Conservation (phyloP, 2,329 filamentous ascomycete species). For the Pyrenochaeta sp. region DNA sequence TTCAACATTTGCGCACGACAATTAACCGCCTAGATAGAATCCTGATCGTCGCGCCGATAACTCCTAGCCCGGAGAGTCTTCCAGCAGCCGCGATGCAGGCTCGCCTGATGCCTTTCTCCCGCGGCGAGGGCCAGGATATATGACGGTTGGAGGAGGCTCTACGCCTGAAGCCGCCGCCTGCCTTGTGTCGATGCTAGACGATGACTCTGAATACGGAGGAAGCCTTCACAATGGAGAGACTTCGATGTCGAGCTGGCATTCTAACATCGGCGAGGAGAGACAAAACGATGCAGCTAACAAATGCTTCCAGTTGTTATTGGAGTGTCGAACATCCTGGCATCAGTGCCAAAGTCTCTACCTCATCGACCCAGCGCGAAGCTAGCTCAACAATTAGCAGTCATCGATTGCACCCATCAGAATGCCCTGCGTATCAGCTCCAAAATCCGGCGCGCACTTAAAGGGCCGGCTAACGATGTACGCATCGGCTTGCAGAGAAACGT, state of each 20-base stretch:
- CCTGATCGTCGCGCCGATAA: constrained; percentile 32
- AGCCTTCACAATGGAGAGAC: constrained; percentile 74
- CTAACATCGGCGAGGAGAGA: constrained; percentile 64
- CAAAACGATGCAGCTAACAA: constrained; percentile 11
- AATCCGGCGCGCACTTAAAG: constrained; percentile 86
- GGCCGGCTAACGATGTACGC: constrained; percentile 86
- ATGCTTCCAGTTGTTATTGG: constrained; percentile 70
- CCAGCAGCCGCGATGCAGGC: constrained; percentile 34
- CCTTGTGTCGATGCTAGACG: constrained; percentile 81
- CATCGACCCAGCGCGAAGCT: constrained; percentile 87
- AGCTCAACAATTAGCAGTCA: constrained; percentile 76
- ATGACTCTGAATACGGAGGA: constrained; percentile 91
- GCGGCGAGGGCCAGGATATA: constrained; percentile 69
- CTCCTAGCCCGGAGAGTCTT: constrained; percentile 35
- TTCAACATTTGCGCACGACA: constrained; percentile 22
- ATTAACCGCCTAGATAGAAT: constrained; percentile 36
- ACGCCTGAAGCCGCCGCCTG: constrained; percentile 82
- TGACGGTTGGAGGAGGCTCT: constrained; percentile 86
- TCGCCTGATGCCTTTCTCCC: constrained; percentile 35
- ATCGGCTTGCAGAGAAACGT: constrained; percentile 84
- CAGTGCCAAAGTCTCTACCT: constrained; percentile 89
- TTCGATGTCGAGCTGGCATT: constrained; percentile 61
- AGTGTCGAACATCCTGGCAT: constrained; percentile 80
- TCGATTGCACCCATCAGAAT: constrained; percentile 95
- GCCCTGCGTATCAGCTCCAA: constrained; percentile 82